Evolutionary conservation across 805 yeast species (phyloP), one percentile per base, ranked within the genome.

Genomic region (Spathaspora hagerdaliae): DNA sequence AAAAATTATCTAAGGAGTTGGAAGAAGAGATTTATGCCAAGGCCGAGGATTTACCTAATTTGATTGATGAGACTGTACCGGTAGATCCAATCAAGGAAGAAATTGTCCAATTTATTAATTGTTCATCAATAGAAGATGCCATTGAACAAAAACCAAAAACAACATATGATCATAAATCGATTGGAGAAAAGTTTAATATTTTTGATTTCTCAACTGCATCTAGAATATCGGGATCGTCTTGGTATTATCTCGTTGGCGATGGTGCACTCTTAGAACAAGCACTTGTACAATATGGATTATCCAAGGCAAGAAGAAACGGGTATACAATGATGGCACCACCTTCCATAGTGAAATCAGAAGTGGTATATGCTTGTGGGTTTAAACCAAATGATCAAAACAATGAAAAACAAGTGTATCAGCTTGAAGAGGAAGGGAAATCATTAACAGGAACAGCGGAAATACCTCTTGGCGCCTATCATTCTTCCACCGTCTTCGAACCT

Each of bases 391-490:
- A 94, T 58, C 83, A 82, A 54, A 85, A 86, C 53, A 81, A 82
- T 49, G 97, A 90, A 57, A 82, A 82, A 42, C 99, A 94, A 60
- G 84, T 89, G 0, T 94, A 91, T 61, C 77, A 77, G 38, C 58
- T 92, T 11, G 63, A 69, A 0, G 73, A 74, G 19, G 77, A 76
- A 34, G 71, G 72, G 24, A 64, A 83, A 42, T 84, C 96, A 35
- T 68, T 94, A 29, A 83, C 92, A 0, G 99, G 98, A 1, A 94
- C 99, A 0, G 96, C 98, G 0, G 99, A 94, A 60, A 92, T 94
- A 31, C 88, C 99, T 0, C 63, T 94, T 27, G 99, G 97, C 0
- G 97, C 90, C 0, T 65, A 84, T 50, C 82, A 79, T 43, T 77
- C 84, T 5, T 77, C 84, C 46, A 69, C 71, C 24, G 64, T 69